phyloP scores from a whole-genome alignment of 2,329 filamentous ascomycete genomes.

The Pyrenophora graminea region DNA sequence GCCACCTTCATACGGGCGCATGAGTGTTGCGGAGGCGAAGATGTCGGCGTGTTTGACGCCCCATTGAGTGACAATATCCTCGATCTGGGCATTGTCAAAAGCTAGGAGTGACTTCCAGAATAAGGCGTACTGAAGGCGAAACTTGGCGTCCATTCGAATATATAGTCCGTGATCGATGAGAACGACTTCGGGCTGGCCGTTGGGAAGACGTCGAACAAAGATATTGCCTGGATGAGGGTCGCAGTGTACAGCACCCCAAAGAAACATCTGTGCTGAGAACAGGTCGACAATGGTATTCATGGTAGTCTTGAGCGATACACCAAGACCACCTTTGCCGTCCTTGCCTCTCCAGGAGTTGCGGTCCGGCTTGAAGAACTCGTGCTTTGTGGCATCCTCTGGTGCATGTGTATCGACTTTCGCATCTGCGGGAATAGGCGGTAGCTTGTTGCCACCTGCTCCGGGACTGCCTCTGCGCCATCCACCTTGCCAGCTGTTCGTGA shows the following conservation, averaged over 20 bases:
- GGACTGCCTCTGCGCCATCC: slow-evolving; percentile 76
- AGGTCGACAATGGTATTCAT: slow-evolving; percentile 97
- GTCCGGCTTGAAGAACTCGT: slow-evolving; percentile 74
- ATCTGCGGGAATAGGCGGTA: slow-evolving; percentile 53
- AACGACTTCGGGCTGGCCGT: slow-evolving; percentile 84
- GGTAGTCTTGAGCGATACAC: slow-evolving; percentile 79
- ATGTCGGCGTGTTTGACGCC: slow-evolving; percentile 87
- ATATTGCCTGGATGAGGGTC: slow-evolving; percentile 98
- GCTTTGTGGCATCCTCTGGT: slow-evolving; percentile 44
- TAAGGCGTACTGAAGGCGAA: slow-evolving; percentile 81
- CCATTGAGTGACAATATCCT: slow-evolving; percentile 75
- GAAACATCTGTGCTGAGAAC: slow-evolving; percentile 97
- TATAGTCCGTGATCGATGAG: slow-evolving; percentile 98
- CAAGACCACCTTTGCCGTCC: slow-evolving; percentile 76
- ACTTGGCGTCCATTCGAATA: slow-evolving; percentile 82
- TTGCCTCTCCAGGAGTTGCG: slow-evolving; percentile 77
- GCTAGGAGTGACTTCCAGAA: slow-evolving; percentile 96
- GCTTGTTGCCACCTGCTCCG: slow-evolving; percentile 69
- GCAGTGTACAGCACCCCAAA: slow-evolving; percentile 94
- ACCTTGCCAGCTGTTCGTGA: slow-evolving; percentile 77
- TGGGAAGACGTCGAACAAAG: slow-evolving; percentile 84
- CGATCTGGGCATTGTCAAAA: slow-evolving; percentile 84
- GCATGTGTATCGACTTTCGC: slow-evolving; percentile 39
- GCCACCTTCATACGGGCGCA: slow-evolving; percentile 89
- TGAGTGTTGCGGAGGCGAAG: slow-evolving; percentile 86